Conservation (phyloP, 1,139 yeast genomes). For the Pneumocystis canis region DNA sequence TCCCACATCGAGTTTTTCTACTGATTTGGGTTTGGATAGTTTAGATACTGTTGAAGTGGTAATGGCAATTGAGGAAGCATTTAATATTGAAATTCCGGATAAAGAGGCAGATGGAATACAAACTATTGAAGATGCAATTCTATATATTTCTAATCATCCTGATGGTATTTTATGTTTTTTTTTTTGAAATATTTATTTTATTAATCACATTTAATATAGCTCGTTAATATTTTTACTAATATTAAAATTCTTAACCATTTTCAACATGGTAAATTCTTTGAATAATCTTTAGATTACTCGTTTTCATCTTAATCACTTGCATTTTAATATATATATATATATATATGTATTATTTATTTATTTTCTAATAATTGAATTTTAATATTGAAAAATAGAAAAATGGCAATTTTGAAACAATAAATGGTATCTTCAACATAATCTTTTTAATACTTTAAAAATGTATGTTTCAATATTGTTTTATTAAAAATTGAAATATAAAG, state of each 20-base stretch:
- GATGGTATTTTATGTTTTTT: slow-evolving; percentile 29
- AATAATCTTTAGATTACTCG: no score
- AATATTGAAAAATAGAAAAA: neutral
- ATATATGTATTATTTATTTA: no score
- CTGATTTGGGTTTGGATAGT: slow-evolving; percentile 73
- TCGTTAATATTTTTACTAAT: neutral
- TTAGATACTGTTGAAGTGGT: slow-evolving; percentile 80
- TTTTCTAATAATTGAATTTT: no score
- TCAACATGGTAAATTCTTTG: neutral
- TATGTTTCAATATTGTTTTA: neutral
- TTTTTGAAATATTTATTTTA: neutral
- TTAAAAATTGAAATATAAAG: neutral
- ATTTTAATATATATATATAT: no score
- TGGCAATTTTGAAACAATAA: neutral
- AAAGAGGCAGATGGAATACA: slow-evolving; percentile 70
- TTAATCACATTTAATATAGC: neutral
- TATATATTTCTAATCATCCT: slow-evolving; percentile 56
- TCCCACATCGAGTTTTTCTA: slow-evolving; percentile 46
- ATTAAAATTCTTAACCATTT: neutral
- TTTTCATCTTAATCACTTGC: no score
- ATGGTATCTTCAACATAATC: neutral
- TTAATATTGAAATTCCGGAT: slow-evolving; percentile 60
- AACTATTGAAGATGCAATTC: slow-evolving; percentile 71
- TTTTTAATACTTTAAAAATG: neutral
- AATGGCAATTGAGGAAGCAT: slow-evolving; percentile 73